Base-by-base conservation (phyloP, 2,329 filamentous ascomycete species). In the Fusarium humuli region DNA sequence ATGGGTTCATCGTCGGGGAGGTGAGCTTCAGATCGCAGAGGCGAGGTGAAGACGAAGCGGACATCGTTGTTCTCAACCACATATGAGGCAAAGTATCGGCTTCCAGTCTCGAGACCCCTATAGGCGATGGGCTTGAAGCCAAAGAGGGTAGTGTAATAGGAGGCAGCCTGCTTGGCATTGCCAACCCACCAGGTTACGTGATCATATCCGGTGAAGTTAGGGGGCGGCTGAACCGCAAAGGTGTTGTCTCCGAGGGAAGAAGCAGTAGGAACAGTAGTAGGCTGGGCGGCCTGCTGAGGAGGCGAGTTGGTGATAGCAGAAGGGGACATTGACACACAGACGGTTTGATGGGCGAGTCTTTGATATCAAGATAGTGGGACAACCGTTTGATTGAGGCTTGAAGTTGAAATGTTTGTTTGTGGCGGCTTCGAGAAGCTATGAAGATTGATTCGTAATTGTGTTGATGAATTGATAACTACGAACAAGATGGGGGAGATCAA, bases 111-210 rank as follows among this genome's bases (percentile, higher is more conserved):
- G 7, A 98, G 89, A 7, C 94, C 95, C 42, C 88, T 88, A 81
- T 97, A 97, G 67, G 95, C 95, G 61, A 97, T 81, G 22, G 88
- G 88, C 76, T 88, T 85, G 84, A 98, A 97, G 59, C 94, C 94
- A 84, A 98, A 94, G 72, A 94, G 92, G 13, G 89, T 91, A 73
- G 91, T 91, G 83, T 97, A 98, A 83, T 93, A 98, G 16, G 91
- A 88, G 41, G 94, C 94, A 5, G 94, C 93, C 84, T 98, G 94
- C 83, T 98, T 98, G 75, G 95, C 94, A 79, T 98, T 98, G 78
- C 94, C 94, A 30, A 98, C 95, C 84, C 94, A 97, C 94, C 94
- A 98, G 73, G 94, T 94, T 60, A 97, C 88, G 81, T 97, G 93
- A 82, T 97, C 93, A 80, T 97, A 98, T 77, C 93, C 94, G 66